phyloP scores from a whole-genome alignment of 306 rosid genomes.

The Medicago truncatula region MtrunA17r5.0-ANR NC_053043.1:6624501-6625000 shows the following conservation, averaged over 20 bases:
- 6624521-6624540: slow-evolving; percentile 99
- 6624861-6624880: slow-evolving; percentile 16
- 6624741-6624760: slow-evolving; percentile 44
- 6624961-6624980: slow-evolving; percentile 90
- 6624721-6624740: slow-evolving; percentile 36
- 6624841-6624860: slow-evolving; percentile 24
- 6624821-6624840: slow-evolving; percentile 44
- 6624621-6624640: slow-evolving; percentile 89
- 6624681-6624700: slow-evolving; percentile 72
- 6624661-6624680: slow-evolving; percentile 91
- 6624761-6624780: slow-evolving; percentile 71
- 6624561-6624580: slow-evolving; percentile 87
- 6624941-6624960: slow-evolving; percentile 79
- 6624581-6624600: slow-evolving; percentile 82
- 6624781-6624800: slow-evolving; percentile 92
- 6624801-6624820: slow-evolving; percentile 95
- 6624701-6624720: slow-evolving; percentile 33
- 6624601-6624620: slow-evolving; percentile 98
- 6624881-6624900: slow-evolving; percentile 16
- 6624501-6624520: slow-evolving; percentile 84
- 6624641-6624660: slow-evolving; percentile 96
- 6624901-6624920: slow-evolving; percentile 20
- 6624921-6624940: slow-evolving; percentile 73
- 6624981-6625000: slow-evolving; percentile 95
- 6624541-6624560: slow-evolving; percentile 86